Evolutionary conservation across 805 yeast species (phyloP), one percentile per base, ranked within the genome.

Genomic region (Yamadazyma kitorensis): DNA sequence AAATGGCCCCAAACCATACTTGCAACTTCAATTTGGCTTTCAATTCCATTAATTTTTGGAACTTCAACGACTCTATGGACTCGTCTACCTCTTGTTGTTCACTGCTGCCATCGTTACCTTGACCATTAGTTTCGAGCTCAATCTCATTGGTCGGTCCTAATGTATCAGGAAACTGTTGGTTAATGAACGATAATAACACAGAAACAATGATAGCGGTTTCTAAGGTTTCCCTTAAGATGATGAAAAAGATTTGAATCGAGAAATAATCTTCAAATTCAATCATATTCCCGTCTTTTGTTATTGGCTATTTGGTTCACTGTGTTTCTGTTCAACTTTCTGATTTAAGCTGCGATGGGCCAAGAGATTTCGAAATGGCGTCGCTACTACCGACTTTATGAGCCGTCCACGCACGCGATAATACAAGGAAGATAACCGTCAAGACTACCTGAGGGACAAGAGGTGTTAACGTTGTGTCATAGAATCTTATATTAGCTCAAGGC

Each of bases 1-100:
- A 47, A 1, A 76, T 48, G 8, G 95, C 91, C 2, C 97, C 97
- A 1, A 78, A 53, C 83, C 95, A 81, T 4, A 88, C 86, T 51
- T 88, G 96, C 5, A 77, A 48, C 37, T 73, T 73, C 32, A 85
- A 61, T 16, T 41, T 47, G 10, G 7, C 7, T 19, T 19, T 19
- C 9, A 19, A 7, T 10, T 19, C 22, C 10, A 7, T 10, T 19
- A 7, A 10, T 19, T 19, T 19, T 24, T 24, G 27, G n/a, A 24
- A 6, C n/a, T 24, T n/a, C 7, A 13, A n/a, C n/a, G 27, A 6
- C 6, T 24, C 27, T 6, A 24, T n/a, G 7, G 27, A 13, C 12
- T 19, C 22, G 10, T 7, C 10, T 10, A 21, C 6, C 17, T 15
- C n/a, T n/a, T n/a, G n/a, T n/a, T n/a, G 12, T 29, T 17, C 14